These are phyloP conservation scores for Poterioochromonas sp. DNA, from an alignment of 352 stramenopile genomes.

Conservation along the genomic window DNA sequence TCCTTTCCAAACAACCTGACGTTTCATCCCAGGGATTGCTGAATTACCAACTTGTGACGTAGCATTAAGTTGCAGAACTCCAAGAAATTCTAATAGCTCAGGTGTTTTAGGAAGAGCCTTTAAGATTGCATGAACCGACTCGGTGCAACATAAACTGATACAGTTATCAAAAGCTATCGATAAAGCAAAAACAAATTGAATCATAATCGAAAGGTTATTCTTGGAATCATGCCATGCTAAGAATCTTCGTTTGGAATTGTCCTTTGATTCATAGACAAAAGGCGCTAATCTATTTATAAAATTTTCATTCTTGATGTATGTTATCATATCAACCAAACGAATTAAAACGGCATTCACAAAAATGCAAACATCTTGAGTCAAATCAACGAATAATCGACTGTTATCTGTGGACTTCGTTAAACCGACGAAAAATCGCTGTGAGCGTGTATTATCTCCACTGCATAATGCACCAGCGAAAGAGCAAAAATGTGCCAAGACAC, in stretches of 20 bases:
- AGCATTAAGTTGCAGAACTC: conserved; percentile 29
- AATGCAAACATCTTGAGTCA: neutral
- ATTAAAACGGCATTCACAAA: neutral
- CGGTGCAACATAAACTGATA: neutral
- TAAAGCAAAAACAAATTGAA: conserved; percentile 19
- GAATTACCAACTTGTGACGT: neutral
- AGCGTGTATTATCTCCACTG: neutral
- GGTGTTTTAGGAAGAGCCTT: conserved; percentile 26
- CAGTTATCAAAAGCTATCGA: conserved; percentile 27
- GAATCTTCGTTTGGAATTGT: conserved; percentile 28
- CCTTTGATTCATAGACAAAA: neutral
- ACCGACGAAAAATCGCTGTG: conserved; percentile 1
- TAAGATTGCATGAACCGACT: neutral
- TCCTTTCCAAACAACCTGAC: neutral
- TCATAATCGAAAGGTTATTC: neutral
- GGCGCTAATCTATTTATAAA: conserved; percentile 2
- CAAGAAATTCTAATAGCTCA: conserved; percentile 10
- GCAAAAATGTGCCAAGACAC: neutral
- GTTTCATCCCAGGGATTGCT: neutral
- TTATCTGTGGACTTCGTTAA: neutral
- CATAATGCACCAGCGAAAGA: neutral
- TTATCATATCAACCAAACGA: neutral
- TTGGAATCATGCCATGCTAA: conserved; percentile 33
- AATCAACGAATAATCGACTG: neutral
- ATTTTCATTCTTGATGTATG: neutral